These are phyloP conservation scores for Apophysomyces sp. DNA, from an alignment of 371 early-diverging fungal species.

Conservation along the genomic window DNA sequence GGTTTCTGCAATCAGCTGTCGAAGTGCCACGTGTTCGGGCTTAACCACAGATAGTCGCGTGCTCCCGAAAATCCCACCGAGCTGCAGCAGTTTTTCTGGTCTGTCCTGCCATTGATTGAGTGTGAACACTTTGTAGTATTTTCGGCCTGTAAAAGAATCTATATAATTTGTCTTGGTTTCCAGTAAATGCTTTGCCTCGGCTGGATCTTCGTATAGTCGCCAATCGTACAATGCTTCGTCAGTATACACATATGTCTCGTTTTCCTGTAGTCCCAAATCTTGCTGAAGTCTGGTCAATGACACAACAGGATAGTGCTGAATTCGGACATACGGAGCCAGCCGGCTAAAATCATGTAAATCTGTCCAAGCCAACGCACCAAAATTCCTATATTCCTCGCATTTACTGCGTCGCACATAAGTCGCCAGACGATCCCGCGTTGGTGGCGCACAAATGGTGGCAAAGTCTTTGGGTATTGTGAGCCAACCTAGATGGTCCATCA, in stretches of 20 bases:
- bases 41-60: slow-evolving; percentile 22
- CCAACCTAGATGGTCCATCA: slow-evolving; percentile 19
- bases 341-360: slow-evolving; percentile 22
- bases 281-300: slow-evolving; percentile 14
- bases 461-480: slow-evolving; percentile 26
- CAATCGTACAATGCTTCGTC: slow-evolving; percentile 37
- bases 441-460: slow-evolving; percentile 12
- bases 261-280: slow-evolving; percentile 14
- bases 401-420: slow-evolving; percentile 16
- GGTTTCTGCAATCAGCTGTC: slow-evolving; percentile 8
- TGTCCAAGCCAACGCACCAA: slow-evolving; percentile 28
- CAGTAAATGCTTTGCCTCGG: slow-evolving; percentile 10
- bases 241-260: slow-evolving; percentile 22
- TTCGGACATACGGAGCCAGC: slow-evolving; percentile 7
- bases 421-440: slow-evolving; percentile 6
- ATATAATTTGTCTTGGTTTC: slow-evolving; percentile 20
- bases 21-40: slow-evolving; percentile 13
- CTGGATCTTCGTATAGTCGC: slow-evolving; percentile 28
- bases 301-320: slow-evolving; percentile 14
- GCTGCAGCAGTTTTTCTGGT: slow-evolving; percentile 26
- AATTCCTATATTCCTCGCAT: slow-evolving; percentile 26
- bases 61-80: slow-evolving; percentile 33
- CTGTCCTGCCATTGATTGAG: slow-evolving; percentile 18
- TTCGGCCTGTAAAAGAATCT: slow-evolving; percentile 29
- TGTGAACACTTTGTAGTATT: slow-evolving; percentile 21